Percentiles rank a stretch among this genome's conserved stretches.
phyloP scores from a whole-genome alignment of 2,329 filamentous ascomycete species.

The Aspergillus intermedius region DNA sequence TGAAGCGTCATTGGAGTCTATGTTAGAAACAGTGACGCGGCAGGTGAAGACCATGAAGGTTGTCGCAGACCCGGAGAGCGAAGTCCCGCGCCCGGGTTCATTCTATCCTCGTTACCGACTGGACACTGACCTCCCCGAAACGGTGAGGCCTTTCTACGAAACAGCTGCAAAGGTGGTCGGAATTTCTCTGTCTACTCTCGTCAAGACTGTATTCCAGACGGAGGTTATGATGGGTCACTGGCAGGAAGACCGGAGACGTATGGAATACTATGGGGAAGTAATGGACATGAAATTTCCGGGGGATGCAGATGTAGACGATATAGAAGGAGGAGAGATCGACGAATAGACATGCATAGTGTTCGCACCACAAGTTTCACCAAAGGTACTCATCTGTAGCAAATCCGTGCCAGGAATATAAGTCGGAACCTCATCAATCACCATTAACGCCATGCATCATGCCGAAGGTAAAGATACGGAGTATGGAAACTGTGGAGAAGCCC shows the following conservation, averaged over 20 bases:
- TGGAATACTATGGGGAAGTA: conserved; percentile 19
- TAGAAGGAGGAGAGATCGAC: conserved; percentile 13
- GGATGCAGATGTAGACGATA: conserved; percentile 11
- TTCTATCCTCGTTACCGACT: conserved; percentile 45
- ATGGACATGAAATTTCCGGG: conserved; percentile 10
- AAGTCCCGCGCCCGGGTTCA: conserved; percentile 43
- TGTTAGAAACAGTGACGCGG: conserved; percentile 40
- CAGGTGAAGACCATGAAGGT: conserved; percentile 34
- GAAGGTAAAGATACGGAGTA: background rate
- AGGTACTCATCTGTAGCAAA: background rate
- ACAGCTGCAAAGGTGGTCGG: conserved; percentile 46
- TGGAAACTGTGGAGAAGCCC: conserved; percentile 10
- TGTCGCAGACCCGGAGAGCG: conserved; percentile 30
- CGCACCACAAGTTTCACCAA: background rate
- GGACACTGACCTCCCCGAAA: conserved; percentile 41
- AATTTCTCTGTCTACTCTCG: conserved; percentile 44
- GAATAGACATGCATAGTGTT: background rate
- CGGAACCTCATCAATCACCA: background rate
- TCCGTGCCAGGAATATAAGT: background rate
- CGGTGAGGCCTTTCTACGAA: conserved; percentile 45
- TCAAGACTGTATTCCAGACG: conserved; percentile 45
- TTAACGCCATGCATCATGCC: background rate
- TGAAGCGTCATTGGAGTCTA: conserved; percentile 26
- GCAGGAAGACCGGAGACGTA: conserved; percentile 29
- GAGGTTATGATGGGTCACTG: conserved; percentile 42